Evolutionary conservation across 1,284 basidiomycete species (phyloP).

Genomic region (Ganoderma sinense): DNA sequence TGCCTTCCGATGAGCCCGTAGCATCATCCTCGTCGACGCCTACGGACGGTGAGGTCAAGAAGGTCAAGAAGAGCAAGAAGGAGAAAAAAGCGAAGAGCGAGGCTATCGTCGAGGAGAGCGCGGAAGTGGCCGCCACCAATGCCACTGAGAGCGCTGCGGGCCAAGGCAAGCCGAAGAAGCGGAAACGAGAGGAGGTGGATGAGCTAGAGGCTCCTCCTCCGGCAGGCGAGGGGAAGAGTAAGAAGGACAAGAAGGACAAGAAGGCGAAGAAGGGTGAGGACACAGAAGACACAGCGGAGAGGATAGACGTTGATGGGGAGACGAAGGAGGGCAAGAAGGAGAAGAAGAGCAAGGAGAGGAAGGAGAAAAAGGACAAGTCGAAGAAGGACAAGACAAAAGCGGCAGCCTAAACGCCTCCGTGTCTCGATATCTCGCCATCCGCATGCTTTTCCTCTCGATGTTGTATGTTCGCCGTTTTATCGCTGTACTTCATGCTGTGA

Average conservation of each 20-base stretch:
- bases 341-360: slow-evolving; percentile 38
- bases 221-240: slow-evolving; percentile 22
- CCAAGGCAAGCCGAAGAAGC: slow-evolving; percentile 37
- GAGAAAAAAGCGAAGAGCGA: slow-evolving; percentile 17
- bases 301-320: slow-evolving; percentile 26
- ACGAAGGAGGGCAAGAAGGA: slow-evolving; percentile 26
- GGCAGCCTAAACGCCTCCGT: slow-evolving; percentile 15
- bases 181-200: slow-evolving; percentile 32
- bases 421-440: not conserved
- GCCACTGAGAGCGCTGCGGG: not conserved
- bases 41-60: slow-evolving; percentile 42
- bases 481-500: slow-evolving; percentile 8
- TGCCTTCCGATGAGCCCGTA: slow-evolving; percentile 1
- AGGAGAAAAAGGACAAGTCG: slow-evolving; percentile 31
- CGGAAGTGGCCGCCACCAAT: not conserved
- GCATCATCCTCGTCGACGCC: slow-evolving; percentile 5
- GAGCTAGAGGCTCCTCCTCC: slow-evolving; percentile 21
- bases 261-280: slow-evolving; percentile 37
- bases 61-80: slow-evolving; percentile 30
- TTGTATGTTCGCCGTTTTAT: slow-evolving; percentile 12
- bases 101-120: not conserved
- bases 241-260: slow-evolving; percentile 38
- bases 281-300: slow-evolving; percentile 26
- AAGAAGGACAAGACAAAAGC: slow-evolving; percentile 41
- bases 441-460: slow-evolving; percentile 1